Evolutionary conservation across 2,329 filamentous ascomycete genomes (phyloP), one percentile per base, ranked within the genome.

Genomic region (Colletotrichum musicola): DNA sequence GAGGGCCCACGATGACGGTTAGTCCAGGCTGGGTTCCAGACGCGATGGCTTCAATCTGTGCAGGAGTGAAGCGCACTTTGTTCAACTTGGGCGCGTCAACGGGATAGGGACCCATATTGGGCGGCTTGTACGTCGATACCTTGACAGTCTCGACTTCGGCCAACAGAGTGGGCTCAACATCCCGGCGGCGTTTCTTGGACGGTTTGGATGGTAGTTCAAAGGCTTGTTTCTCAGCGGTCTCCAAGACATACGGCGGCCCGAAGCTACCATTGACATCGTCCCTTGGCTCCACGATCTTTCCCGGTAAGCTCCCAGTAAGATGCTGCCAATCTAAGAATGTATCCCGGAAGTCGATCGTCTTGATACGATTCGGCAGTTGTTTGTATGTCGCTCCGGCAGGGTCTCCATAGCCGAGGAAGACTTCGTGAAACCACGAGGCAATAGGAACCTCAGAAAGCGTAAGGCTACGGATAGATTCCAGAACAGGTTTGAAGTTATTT

Each of bases 251-350:
- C 5, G 96, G 96, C 49, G 95, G 95, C 0, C 90, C 90, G 76
- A 97, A 96, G 74, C 91, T 94, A 44, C 89, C 88, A 54, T 88
- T 85, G 27, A 90, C 88, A 70, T 91, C 89, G 50, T 92, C 90
- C 40, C 90, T 89, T 42, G 94, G 92, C 76, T 97, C 93, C 65
- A 98, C 87, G 4, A 88, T 93, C 82, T 92, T 95, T 22, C 93
- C 94, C n/a, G 94, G 93, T 70, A 97, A 86, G 76, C 93, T 96
- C 78, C 96, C 93, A 50, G 95, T 87, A 42, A 99, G 85, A 83
- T 99, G 97, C 74, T 97, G 90, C 95, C 95, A 98, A 81, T 98
- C 90, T 68, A 98, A 81, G 77, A 99, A 98, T 0, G 96, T 98
- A 77, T 99, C 97, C 63, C 94, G 88, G 77, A 94, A 98, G 78